Evolutionary conservation across 495 filamentous ascomycete genomes (phyloP).

Genomic region (Podospora pseudocomata): DNA sequence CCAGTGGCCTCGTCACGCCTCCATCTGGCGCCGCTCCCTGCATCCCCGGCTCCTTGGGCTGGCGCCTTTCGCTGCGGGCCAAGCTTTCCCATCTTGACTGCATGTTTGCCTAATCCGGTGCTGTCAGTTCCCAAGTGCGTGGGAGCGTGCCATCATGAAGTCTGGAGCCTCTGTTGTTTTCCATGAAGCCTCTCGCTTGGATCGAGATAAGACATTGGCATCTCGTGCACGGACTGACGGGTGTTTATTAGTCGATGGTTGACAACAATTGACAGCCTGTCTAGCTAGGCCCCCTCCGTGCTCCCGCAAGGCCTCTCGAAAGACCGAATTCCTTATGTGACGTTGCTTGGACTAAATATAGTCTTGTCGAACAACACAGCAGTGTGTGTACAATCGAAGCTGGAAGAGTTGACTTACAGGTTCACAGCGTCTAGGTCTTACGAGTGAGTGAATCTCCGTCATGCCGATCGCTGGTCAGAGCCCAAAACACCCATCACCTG

Average conservation of each 20-base stretch:
- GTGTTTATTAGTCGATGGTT: background rate
- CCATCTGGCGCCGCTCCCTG: constrained; percentile 21
- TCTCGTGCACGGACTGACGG: background rate
- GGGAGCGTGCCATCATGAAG: background rate
- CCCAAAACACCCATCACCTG: constrained; percentile 8
- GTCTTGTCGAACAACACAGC: constrained; percentile 19
- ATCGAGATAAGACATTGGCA: background rate
- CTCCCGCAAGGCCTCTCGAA: constrained; percentile 5
- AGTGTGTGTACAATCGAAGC: constrained; percentile 1
- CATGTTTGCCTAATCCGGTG: constrained; percentile 22
- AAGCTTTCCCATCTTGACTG: constrained; percentile 7
- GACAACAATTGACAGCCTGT: background rate
- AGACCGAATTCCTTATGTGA: constrained; percentile 20
- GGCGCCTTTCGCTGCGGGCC: constrained; percentile 13
- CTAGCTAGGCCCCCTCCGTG: constrained; percentile 3
- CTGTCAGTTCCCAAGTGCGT: background rate
- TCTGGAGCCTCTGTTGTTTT: background rate
- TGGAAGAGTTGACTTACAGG: background rate
- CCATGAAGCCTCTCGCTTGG: background rate
- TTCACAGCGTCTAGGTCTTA: background rate
- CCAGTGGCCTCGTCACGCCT: constrained; percentile 23
- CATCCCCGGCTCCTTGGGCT: constrained; percentile 22
- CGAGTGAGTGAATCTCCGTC: background rate
- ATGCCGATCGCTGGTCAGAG: constrained; percentile 22
- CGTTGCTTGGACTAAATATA: constrained; percentile 35